These are phyloP conservation scores for Globisporangium alternatum DNA, from an alignment of 352 stramenopile genomes.

Conservation along the genomic window DNA sequence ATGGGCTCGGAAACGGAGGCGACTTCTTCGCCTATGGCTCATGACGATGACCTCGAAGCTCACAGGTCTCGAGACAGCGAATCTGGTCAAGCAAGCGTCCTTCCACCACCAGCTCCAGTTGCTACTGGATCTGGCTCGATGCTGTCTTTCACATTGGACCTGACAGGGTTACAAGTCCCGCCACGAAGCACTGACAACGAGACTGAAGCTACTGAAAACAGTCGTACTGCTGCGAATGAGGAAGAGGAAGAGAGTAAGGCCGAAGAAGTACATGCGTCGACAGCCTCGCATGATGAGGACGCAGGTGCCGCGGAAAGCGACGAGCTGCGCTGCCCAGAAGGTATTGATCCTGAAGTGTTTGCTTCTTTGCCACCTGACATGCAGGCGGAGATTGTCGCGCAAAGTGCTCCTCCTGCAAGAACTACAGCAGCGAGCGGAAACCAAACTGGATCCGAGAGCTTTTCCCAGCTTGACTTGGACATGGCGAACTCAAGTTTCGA, in stretches of 20 bases:
- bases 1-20: conserved; percentile 39
- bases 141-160: conserved; percentile 83
- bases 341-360: conserved; percentile 97
- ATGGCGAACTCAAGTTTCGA: conserved; percentile 91
- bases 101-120: conserved; percentile 33
- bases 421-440: conserved; percentile 23
- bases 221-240: background rate
- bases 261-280: conserved; percentile 12
- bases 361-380: conserved; percentile 94
- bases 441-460: conserved; percentile 41
- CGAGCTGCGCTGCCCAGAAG: conserved; percentile 83
- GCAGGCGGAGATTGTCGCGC: conserved; percentile 94
- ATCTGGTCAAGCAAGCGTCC: conserved; percentile 7
- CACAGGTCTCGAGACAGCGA: background rate
- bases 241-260: conserved; percentile 24
- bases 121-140: conserved; percentile 36
- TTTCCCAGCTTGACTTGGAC: conserved; percentile 80
- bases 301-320: background rate
- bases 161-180: conserved; percentile 45
- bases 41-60: conserved; percentile 19
- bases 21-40: conserved; percentile 24
- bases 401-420: conserved; percentile 45
- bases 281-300: background rate
- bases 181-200: conserved; percentile 7
- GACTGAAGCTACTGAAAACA: background rate